Percentiles rank a stretch among this genome's conserved stretches.
phyloP scores from a whole-genome alignment of 306 rosid genomes.

The Prunus kanzakura region DNA sequence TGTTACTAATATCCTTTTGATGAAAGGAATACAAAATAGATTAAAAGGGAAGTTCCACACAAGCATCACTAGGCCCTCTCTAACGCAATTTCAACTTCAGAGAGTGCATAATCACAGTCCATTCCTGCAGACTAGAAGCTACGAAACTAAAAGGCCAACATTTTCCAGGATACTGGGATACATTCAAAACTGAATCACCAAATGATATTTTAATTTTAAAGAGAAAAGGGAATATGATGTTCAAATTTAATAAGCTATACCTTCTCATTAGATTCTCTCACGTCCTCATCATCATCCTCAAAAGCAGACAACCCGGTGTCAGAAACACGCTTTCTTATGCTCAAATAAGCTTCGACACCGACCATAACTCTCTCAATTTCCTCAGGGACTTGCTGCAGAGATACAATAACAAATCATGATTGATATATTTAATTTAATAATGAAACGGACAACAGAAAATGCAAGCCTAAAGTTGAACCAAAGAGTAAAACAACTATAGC shows the following conservation, averaged over 20 bases:
- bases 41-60: not conserved
- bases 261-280: constrained; percentile 53
- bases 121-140: not conserved
- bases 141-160: not conserved
- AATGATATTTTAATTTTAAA: not conserved
- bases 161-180: not conserved
- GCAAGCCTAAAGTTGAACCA: not conserved
- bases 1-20: no score
- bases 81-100: not conserved
- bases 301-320: constrained; percentile 77
- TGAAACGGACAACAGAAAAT: not conserved
- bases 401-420: not conserved
- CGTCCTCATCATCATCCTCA: constrained; percentile 63
- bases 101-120: not conserved
- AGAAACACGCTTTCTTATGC: constrained; percentile 74
- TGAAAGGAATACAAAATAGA: not conserved
- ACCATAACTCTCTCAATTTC: constrained; percentile 94
- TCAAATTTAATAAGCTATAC: constrained; percentile 30
- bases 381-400: constrained; percentile 91
- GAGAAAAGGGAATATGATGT: not conserved
- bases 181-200: not conserved
- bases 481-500: not conserved
- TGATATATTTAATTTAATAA: not conserved
- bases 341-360: constrained; percentile 89
- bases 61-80: not conserved